A percentile compares a stretch with the other conserved stretches of the same genome.
Evolutionary conservation across 2,329 filamentous ascomycete genomes (phyloP).

Genomic region (Cercospora sp.): DNA sequence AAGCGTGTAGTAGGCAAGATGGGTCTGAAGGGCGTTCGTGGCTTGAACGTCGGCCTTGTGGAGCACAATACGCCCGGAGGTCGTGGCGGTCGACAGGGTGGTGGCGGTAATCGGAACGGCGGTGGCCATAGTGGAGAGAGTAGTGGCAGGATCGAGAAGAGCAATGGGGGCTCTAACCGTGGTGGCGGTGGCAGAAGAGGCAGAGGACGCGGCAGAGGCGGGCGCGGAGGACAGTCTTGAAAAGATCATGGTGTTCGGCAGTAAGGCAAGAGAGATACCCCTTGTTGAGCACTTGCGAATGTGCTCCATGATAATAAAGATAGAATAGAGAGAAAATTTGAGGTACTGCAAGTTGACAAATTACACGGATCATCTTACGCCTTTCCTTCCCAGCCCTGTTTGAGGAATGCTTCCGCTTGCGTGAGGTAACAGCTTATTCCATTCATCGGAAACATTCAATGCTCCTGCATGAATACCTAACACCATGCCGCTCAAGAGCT

Average conservation of each 20-base stretch:
- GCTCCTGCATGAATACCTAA: neutral
- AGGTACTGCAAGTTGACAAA: neutral
- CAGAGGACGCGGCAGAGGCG: constrained; percentile 14
- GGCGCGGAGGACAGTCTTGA: constrained; percentile 10
- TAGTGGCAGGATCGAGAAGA: constrained; percentile 7
- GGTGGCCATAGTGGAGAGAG: constrained; percentile 2
- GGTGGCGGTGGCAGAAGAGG: constrained; percentile 12
- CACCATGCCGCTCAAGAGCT: neutral
- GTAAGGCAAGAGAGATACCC: neutral
- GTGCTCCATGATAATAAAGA: neutral
- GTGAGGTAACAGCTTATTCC: neutral
- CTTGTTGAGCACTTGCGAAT: neutral
- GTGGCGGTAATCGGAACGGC: constrained; percentile 1
- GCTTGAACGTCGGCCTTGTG: constrained; percentile 39
- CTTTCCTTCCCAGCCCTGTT: neutral
- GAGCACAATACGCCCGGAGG: constrained; percentile 7
- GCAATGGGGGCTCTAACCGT: constrained; percentile 2
- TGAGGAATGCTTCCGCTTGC: neutral
- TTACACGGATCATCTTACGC: neutral
- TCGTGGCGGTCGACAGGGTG: constrained; percentile 8
- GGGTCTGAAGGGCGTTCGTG: constrained; percentile 49
- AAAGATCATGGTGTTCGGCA: neutral
- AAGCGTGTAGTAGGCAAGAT: constrained; percentile 50
- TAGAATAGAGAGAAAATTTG: neutral
- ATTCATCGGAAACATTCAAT: neutral